Base-by-base conservation (phyloP, 345 rosid species). In the Carallia pectinifolia region DNA sequence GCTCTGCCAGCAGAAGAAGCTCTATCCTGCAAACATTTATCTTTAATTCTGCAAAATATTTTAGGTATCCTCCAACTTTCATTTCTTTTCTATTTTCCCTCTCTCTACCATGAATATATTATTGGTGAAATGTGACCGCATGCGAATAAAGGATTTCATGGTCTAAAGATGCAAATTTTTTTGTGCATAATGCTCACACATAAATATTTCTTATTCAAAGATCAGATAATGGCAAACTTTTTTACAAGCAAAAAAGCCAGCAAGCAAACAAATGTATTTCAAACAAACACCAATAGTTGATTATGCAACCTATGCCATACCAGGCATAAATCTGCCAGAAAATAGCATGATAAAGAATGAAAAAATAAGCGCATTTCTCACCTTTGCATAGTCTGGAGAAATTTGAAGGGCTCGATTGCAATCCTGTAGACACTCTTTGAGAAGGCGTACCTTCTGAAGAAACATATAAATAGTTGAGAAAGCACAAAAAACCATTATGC, bases 311-410 rank as follows among this genome's bases (percentile, higher is more conserved):
- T 33, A 1, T 58, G 8, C 12, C 34, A 58, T 16, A 33, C 30
- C 40, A 44, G 64, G 16, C 56, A 59, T 6, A 16, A 7, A 40
- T 47, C 65, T 34, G 19, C 58, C 19, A 23, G 7, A 10, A 44
- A 9, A n/a, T 6, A 56, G 62, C 17, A 53, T 19, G 33, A 33
- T 18, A 71, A 54, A 36, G 54, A 29, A 31, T 50, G 61, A 18
- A 71, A 38, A 34, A 4, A 62, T 7, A 67, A 65, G 66, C 15
- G 52, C 47, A 64, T n/a, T 27, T 56, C 29, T 72, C 74, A 88
- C 98, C 98, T 92, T 92, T 10, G 90, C 73, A 79, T 90, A 93
- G 56, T 39, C 69, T 67, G 90, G 87, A 74, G 83, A 88, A 68
- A 91, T 84, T 40, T 80, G 85, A 60, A 93, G 82, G 65, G 93